A percentile compares a stretch with the other conserved stretches of the same genome.
Conservation (phyloP, 345 rosid species). For the Psidium guajava region DNA sequence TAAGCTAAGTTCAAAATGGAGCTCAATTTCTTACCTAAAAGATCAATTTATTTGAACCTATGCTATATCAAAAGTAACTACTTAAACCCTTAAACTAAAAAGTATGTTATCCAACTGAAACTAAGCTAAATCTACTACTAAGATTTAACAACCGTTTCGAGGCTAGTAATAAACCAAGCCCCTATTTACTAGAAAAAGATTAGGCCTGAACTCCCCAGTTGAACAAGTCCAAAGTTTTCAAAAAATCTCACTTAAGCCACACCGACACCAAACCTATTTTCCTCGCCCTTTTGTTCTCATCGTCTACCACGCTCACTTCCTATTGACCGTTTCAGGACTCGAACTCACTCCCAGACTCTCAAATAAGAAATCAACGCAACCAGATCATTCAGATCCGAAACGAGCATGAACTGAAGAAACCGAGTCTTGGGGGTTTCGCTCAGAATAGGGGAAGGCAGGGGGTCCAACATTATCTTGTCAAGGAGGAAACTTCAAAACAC, state of each 20-base stretch:
- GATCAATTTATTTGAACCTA: neutral
- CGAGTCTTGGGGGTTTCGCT: neutral
- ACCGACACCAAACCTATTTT: neutral
- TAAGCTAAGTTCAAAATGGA: neutral
- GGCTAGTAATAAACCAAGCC: neutral
- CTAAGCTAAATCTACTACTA: neutral
- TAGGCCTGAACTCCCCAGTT: neutral
- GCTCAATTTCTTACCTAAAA: neutral
- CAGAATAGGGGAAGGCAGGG: neutral
- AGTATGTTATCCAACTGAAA: neutral
- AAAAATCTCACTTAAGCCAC: neutral
- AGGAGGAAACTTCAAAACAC: neutral
- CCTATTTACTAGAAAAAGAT: neutral
- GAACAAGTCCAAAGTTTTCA: neutral
- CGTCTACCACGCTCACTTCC: neutral
- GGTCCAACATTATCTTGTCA: neutral
- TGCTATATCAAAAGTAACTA: neutral
- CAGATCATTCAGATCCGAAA: neutral
- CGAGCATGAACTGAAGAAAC: neutral
- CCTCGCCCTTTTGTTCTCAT: neutral
- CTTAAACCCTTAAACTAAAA: neutral
- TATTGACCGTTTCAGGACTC: neutral
- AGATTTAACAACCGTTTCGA: neutral
- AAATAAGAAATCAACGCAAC: neutral
- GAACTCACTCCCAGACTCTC: neutral